Evolutionary conservation across 2,329 filamentous ascomycete species (phyloP).

Genomic region (Cladorrhinum sp.): DNA sequence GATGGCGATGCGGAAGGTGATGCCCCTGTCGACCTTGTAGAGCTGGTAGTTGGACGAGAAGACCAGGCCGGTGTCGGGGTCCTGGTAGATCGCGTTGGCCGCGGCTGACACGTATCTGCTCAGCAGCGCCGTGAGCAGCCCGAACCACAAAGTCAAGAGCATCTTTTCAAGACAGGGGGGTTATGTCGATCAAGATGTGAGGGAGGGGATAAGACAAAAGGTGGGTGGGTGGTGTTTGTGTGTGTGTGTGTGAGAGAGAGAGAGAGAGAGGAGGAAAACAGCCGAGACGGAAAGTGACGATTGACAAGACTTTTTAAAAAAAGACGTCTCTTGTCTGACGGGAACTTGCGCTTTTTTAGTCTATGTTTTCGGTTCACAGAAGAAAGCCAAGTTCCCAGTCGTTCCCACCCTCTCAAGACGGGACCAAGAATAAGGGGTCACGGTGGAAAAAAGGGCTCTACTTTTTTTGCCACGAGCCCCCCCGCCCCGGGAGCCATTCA

Average conservation of each 20-base stretch:
- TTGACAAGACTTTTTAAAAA: too few relatives aligned
- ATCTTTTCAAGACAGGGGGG: too few relatives aligned
- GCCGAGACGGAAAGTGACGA: too few relatives aligned
- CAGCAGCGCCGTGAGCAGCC: constrained; percentile 21
- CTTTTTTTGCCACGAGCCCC: constrained; percentile 19
- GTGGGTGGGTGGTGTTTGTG: too few relatives aligned
- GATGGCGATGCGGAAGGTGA: constrained; percentile 28
- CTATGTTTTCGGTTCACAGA: background rate
- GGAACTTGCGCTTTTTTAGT: constrained; percentile 3
- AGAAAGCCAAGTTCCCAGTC: constrained; percentile 6
- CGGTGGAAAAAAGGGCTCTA: too few relatives aligned
- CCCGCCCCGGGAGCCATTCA: too few relatives aligned
- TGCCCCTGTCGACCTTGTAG: constrained; percentile 35
- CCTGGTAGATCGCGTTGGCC: constrained; percentile 29
- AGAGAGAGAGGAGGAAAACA: background rate
- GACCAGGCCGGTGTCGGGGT: constrained; percentile 41
- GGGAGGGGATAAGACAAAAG: constrained; percentile 3
- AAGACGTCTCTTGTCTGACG: too few relatives aligned
- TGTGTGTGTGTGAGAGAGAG: background rate
- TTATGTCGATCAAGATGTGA: background rate
- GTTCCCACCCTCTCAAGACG: background rate
- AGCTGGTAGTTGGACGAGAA: constrained; percentile 33
- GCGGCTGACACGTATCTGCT: constrained; percentile 14
- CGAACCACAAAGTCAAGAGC: constrained; percentile 22
- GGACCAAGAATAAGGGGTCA: constrained; percentile 10